phyloP scores from a whole-genome alignment of 768 basidiomycete genomes.

The Termitomyces heimii region DNA sequence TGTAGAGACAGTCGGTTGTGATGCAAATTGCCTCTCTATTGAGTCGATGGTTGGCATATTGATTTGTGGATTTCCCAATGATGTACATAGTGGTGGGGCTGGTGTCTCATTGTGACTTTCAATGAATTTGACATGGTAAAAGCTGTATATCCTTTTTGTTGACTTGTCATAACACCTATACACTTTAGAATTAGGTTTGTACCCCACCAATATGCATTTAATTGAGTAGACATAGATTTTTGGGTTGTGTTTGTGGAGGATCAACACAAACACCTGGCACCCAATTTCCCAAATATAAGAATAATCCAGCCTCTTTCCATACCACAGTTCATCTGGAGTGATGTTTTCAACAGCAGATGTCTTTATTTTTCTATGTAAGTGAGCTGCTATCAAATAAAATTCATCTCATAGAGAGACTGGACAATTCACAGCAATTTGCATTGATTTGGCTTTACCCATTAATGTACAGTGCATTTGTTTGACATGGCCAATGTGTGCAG shows the following conservation, averaged over 20 bases:
- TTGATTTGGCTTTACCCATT: slow-evolving; percentile 18
- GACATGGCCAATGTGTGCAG: slow-evolving; percentile 13
- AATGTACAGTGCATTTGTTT: slow-evolving; percentile 25
- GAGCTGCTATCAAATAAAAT: not conserved
- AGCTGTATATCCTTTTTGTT: not conserved
- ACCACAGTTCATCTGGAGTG: slow-evolving; percentile 18
- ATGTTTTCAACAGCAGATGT: not conserved
- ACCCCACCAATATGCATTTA: not conserved
- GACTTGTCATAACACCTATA: not conserved
- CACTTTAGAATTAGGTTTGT: not conserved
- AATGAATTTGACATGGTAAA: not conserved
- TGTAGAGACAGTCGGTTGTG: not conserved
- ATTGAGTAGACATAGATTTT: not conserved
- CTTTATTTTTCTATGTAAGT: slow-evolving; percentile 2
- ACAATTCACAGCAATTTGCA: slow-evolving; percentile 14
- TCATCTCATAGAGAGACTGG: slow-evolving; percentile 2
- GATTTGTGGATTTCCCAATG: not conserved
- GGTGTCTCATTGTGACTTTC: not conserved
- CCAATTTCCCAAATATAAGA: not conserved
- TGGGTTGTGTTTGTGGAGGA: not conserved
- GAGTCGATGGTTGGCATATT: not conserved
- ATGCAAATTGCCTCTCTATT: not conserved
- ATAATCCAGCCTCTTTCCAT: slow-evolving; percentile 6
- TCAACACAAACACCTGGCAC: not conserved
- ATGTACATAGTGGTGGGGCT: too few relatives aligned